A percentile compares a stretch with the other conserved stretches of the same genome.
These are phyloP conservation scores for Chalciporus sp. DNA, from an alignment of 1,284 basidiomycete genomes.

Conservation along the genomic window DNA sequence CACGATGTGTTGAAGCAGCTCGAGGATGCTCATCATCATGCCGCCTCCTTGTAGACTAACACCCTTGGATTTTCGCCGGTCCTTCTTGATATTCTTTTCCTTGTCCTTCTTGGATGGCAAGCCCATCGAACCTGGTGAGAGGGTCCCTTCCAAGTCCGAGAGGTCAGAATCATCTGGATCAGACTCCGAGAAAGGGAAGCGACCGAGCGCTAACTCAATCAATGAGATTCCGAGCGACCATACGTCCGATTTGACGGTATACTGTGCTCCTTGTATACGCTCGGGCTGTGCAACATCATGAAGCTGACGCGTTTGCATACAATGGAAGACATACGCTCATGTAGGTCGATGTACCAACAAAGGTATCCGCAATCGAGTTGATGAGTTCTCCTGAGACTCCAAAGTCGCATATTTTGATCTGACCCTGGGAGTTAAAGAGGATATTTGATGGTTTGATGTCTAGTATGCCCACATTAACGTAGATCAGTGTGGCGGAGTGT, in stretches of 20 bases:
- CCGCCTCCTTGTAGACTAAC: conserved; percentile 88
- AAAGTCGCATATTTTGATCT: conserved; percentile 99
- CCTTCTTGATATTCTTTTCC: conserved; percentile 46
- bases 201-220: conserved; percentile 92
- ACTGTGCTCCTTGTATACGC: conserved; percentile 96
- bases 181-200: conserved; percentile 86
- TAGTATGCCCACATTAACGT: conserved; percentile 36
- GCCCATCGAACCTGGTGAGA: conserved; percentile 54
- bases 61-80: conserved; percentile 73
- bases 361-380: conserved; percentile 98
- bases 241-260: conserved; percentile 97
- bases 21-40: conserved; percentile 96
- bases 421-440: conserved; percentile 88
- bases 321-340: conserved; percentile 83
- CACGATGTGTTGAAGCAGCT: conserved; percentile 96
- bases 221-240: conserved; percentile 96
- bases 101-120: conserved; percentile 38
- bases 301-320: conserved; percentile 7
- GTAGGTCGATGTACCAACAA: conserved; percentile 98
- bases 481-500: background rate
- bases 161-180: conserved; percentile 66
- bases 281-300: conserved; percentile 70
- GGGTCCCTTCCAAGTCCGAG: conserved; percentile 70
- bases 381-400: conserved; percentile 98
- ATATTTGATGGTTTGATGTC: conserved; percentile 99